Percentiles rank a stretch among this genome's conserved stretches.
These are phyloP conservation scores for Suillus placidus DNA, from an alignment of 768 basidiomycete genomes.

Conservation along the genomic window DNA sequence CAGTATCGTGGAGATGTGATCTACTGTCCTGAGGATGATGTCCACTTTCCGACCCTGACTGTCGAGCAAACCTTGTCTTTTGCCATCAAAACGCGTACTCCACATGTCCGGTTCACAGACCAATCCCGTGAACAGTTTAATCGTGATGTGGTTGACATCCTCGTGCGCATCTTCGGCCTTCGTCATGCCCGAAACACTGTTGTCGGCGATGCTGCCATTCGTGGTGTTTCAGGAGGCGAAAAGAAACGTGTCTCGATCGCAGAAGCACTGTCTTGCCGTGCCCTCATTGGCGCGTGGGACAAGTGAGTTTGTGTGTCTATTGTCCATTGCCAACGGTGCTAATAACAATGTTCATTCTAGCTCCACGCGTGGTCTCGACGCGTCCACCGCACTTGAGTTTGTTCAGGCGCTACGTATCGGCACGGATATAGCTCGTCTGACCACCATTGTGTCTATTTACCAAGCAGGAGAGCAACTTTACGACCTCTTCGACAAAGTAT, in stretches of 20 bases:
- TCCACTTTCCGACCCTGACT: conserved; percentile 84
- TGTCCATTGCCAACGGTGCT: not conserved
- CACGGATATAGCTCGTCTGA: conserved; percentile 52
- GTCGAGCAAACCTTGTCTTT: conserved; percentile 77
- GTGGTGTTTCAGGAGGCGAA: conserved; percentile 77
- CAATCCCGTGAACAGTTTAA: not conserved
- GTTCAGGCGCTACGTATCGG: conserved; percentile 68
- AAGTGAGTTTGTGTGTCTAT: conserved; percentile 35
- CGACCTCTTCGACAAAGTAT: conserved; percentile 70
- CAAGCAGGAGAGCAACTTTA: conserved; percentile 78
- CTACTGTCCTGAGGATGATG: conserved; percentile 84
- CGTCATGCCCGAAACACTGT: conserved; percentile 70
- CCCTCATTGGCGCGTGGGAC: conserved; percentile 82
- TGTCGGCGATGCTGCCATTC: conserved; percentile 79
- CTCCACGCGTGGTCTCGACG: conserved; percentile 66
- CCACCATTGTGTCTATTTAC: conserved; percentile 83
- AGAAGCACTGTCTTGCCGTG: conserved; percentile 84
- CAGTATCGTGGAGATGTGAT: conserved; percentile 79
- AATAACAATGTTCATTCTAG: conserved; percentile 23
- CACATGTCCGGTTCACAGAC: not conserved
- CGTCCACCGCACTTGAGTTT: conserved; percentile 75
- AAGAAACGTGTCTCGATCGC: conserved; percentile 82
- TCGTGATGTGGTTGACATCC: conserved; percentile 40
- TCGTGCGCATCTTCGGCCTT: conserved; percentile 76
- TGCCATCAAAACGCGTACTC: conserved; percentile 50